Percentiles rank a stretch among this genome's conserved stretches.
Evolutionary conservation across 257 asterid species (phyloP).

Genomic region (Paraleonurus japonicus): DNA sequence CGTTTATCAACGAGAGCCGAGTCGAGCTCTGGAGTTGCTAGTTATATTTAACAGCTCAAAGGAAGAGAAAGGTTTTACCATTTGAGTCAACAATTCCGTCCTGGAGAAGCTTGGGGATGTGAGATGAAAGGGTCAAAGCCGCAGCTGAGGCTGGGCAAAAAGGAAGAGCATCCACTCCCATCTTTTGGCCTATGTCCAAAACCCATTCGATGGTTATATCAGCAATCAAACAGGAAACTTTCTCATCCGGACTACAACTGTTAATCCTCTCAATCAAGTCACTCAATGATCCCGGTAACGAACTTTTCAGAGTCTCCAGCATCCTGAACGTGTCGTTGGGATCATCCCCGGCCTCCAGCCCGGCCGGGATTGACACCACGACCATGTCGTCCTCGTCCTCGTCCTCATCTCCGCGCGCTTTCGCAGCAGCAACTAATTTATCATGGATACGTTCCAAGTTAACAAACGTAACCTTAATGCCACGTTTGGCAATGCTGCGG

Average conservation of each 20-base stretch:
- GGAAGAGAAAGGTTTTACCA: conserved; percentile 11
- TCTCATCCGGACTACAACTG: conserved; percentile 15
- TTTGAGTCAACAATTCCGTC: conserved; percentile 21
- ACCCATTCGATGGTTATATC: conserved; percentile 37
- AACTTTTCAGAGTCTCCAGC: neutral
- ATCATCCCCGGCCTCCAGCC: neutral
- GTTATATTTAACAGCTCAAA: too few species aligned
- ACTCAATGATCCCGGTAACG: conserved; percentile 26
- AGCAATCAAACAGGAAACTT: conserved; percentile 33
- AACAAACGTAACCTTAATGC: conserved; percentile 48
- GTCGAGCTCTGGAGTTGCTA: too few species aligned
- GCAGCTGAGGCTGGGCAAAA: conserved; percentile 31
- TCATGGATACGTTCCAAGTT: conserved; percentile 37
- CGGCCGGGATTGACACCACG: conserved; percentile 32
- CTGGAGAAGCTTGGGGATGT: conserved; percentile 28
- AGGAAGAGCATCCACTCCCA: conserved; percentile 24
- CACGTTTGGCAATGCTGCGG: conserved; percentile 32
- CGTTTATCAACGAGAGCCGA: too few species aligned
- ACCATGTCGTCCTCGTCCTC: conserved; percentile 8
- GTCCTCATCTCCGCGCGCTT: neutral
- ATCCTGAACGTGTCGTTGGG: neutral
- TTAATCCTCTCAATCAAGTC: conserved; percentile 31
- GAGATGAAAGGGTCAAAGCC: neutral
- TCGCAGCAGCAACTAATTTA: conserved; percentile 20
- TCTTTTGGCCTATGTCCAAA: conserved; percentile 25